These are phyloP conservation scores for Cyphellophora europaea DNA, from an alignment of 2,329 filamentous ascomycete genomes.

Conservation along the genomic window DNA sequence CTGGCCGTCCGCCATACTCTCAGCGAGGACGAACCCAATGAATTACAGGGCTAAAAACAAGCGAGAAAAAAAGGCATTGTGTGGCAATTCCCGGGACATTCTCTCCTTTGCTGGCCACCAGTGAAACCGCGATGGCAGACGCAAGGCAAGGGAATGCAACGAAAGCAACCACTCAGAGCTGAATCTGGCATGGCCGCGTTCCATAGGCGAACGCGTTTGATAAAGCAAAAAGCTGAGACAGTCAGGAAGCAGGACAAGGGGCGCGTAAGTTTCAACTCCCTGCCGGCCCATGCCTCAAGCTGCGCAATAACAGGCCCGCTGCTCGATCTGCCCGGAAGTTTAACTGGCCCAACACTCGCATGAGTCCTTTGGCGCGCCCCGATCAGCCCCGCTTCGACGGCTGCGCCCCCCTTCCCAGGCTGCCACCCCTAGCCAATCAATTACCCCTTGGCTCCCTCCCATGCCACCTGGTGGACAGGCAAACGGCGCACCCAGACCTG, in stretches of 20 bases:
- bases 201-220: conserved; percentile 1
- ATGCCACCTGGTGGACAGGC: neutral
- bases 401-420: neutral
- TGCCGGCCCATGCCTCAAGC: neutral
- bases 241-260: neutral
- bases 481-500: neutral
- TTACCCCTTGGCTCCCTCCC: neutral
- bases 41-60: too few relatives aligned
- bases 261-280: conserved; percentile 1
- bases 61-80: too few relatives aligned
- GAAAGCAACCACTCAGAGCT: neutral
- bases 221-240: neutral
- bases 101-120: too few relatives aligned
- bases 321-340: neutral
- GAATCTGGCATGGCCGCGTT: neutral
- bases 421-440: neutral
- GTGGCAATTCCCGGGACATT: too few relatives aligned
- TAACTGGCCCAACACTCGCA: neutral
- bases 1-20: too few relatives aligned
- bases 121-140: neutral
- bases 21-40: too few relatives aligned
- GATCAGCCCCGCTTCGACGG: too few relatives aligned
- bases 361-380: neutral
- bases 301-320: neutral
- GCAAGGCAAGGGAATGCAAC: too few relatives aligned